Evolutionary conservation across 2,329 filamentous ascomycete genomes (phyloP).

Genomic region (Fusarium setosum): DNA sequence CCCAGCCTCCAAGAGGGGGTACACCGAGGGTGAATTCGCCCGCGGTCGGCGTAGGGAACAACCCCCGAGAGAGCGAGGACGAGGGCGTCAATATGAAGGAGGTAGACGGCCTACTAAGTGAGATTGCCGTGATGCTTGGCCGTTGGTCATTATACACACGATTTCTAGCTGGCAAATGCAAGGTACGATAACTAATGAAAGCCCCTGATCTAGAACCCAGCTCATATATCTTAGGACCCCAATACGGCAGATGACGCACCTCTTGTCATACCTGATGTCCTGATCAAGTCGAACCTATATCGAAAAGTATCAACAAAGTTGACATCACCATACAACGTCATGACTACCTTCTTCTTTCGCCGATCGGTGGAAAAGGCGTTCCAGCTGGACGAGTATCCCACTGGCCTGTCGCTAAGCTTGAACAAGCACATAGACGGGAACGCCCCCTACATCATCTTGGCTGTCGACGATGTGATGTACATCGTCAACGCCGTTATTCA

Average conservation of each 20-base stretch:
- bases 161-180: slow-evolving; percentile 89
- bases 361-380: slow-evolving; percentile 97
- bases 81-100: slow-evolving; percentile 98
- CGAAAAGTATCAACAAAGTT: slow-evolving; percentile 83
- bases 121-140: slow-evolving; percentile 91
- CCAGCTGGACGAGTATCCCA: slow-evolving; percentile 90
- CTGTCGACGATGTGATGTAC: slow-evolving; percentile 99
- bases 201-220: not conserved
- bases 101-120: slow-evolving; percentile 86
- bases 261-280: slow-evolving; percentile 76
- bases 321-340: slow-evolving; percentile 83
- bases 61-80: slow-evolving; percentile 78
- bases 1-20: slow-evolving; percentile 72
- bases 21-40: slow-evolving; percentile 82
- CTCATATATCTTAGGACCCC: slow-evolving; percentile 57
- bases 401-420: slow-evolving; percentile 80
- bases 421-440: slow-evolving; percentile 79
- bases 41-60: slow-evolving; percentile 67
- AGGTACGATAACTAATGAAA: slow-evolving; percentile 60
- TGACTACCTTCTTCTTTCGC: slow-evolving; percentile 97
- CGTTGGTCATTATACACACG: slow-evolving; percentile 93
- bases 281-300: slow-evolving; percentile 82
- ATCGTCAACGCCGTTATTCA: slow-evolving; percentile 94
- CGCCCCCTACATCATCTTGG: slow-evolving; percentile 91
- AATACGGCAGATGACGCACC: slow-evolving; percentile 63